A percentile compares a stretch with the other conserved stretches of the same genome.
Evolutionary conservation across 1,284 basidiomycete genomes (phyloP).

Genomic region (Athelia sp.): DNA sequence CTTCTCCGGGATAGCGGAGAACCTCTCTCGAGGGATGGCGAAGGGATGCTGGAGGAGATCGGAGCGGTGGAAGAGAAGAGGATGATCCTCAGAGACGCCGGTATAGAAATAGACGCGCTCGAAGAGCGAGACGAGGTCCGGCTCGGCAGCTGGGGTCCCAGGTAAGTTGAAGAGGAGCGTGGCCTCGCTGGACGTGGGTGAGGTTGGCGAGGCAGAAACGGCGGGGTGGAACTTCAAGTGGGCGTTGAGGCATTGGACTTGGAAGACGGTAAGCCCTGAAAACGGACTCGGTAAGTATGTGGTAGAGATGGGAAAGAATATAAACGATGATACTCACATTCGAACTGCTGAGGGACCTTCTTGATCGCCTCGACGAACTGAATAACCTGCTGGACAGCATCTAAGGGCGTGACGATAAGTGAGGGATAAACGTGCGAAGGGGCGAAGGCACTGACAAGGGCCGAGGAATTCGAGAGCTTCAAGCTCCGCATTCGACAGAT

Average conservation of each 20-base stretch:
- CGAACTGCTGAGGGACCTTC: neutral
- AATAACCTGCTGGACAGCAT: constrained; percentile 4
- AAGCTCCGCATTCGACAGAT: constrained; percentile 6
- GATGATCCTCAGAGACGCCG: constrained; percentile 9
- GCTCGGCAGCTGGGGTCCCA: constrained; percentile 1
- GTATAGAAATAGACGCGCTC: constrained; percentile 4
- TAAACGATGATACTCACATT: constrained; percentile 4
- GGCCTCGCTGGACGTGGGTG: neutral
- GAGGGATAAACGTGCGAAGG: constrained; percentile 4
- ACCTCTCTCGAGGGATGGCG: constrained; percentile 9
- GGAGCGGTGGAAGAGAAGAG: constrained; percentile 9
- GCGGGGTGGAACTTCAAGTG: constrained; percentile 28
- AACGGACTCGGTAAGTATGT: constrained; percentile 4
- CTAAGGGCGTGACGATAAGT: constrained; percentile 4
- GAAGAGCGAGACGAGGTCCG: constrained; percentile 4
- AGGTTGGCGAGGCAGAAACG: neutral
- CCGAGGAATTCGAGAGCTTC: constrained; percentile 8
- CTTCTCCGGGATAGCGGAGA: constrained; percentile 7
- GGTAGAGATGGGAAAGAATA: neutral
- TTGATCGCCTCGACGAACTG: constrained; percentile 4
- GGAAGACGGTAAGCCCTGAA: constrained; percentile 5
- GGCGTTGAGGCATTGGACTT: no score
- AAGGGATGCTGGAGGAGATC: constrained; percentile 10
- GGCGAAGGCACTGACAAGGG: constrained; percentile 6
- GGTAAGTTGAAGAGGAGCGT: constrained; percentile 5